phyloP scores from a whole-genome alignment of 768 basidiomycete genomes.

The Auriculariales sp. region DNA sequence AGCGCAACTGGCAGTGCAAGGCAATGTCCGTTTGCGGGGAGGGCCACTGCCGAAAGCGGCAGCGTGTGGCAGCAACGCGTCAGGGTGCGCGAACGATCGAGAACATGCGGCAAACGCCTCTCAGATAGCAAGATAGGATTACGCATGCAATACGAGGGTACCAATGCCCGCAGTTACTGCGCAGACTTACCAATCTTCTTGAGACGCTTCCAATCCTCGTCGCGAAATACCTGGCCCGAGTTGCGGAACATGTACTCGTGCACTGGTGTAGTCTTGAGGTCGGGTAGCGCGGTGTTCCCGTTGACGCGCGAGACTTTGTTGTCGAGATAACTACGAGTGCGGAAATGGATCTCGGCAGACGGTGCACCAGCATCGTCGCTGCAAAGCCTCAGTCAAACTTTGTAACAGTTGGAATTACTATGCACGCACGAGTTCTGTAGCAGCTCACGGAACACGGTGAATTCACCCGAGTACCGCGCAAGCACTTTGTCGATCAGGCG shows the following conservation, averaged over 20 bases:
- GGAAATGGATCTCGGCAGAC: conserved; percentile 65
- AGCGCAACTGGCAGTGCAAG: too few species aligned
- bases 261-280: conserved; percentile 52
- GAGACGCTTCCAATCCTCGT: conserved; percentile 77
- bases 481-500: conserved; percentile 94
- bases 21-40: too few species aligned
- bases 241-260: conserved; percentile 78
- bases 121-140: conserved; percentile 4
- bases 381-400: not conserved
- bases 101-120: too few species aligned
- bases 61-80: too few species aligned
- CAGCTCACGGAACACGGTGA: conserved; percentile 79
- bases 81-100: too few species aligned
- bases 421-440: conserved; percentile 62
- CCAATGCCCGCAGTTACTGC: too few species aligned
- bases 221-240: conserved; percentile 68
- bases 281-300: conserved; percentile 29
- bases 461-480: conserved; percentile 89
- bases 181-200: conserved; percentile 82
- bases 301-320: conserved; percentile 12
- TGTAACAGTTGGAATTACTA: not conserved
- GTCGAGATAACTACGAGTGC: conserved; percentile 39
- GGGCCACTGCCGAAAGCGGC: too few species aligned
- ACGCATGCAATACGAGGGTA: not conserved
- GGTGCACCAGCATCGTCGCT: conserved; percentile 69